Evolutionary conservation across 352 stramenopile genomes (phyloP), one percentile per base, ranked within the genome.

Genomic region (Pythium chondricola): DNA sequence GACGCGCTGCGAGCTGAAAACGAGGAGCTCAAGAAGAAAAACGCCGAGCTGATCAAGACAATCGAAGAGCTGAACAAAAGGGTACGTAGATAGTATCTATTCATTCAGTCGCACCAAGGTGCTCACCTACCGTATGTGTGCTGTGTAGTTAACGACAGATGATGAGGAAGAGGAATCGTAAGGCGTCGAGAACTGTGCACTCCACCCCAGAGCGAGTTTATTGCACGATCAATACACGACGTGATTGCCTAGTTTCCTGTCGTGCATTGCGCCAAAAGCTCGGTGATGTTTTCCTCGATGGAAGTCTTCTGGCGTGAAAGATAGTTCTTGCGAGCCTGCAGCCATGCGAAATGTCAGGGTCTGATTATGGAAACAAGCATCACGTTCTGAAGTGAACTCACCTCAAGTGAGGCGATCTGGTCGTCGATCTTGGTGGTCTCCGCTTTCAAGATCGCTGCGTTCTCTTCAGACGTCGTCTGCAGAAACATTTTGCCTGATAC

Each of bases 1-100:
- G 86, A 96, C n/a, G 74, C 83, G 17, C 46, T 95, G 48, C 71
- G 77, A 10, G 61, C 67, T n/a, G 87, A 97, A 60, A 95, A 95
- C 65, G 88, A 96, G 36, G 76, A 93, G 58, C 77, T 96, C 41
- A 95, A 95, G 70, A 92, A 93, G 64, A 89, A 96, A 59, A 95
- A 95, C 44, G 83, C 83, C 17, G 81, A 95, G 50, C 79, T 97
- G 22, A 78, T 91, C 60, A 81, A 83, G 65, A 91, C 86, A 33
- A 84, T 97, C 52, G 84, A 97, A 40, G 83, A 96, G 63, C 69
- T 95, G 43, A 95, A 94, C 48, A 89, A 95, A 64, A 67, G 85
- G 47, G 81, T 95, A 75, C 42, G 42, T 54, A 41, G 14, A 29
- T 7, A 17, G 8, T 4, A 33, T 33, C 32, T 27, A 49, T 22